phyloP scores from a whole-genome alignment of 148 eudicot genomes.

The Camellia lanceoleosa region DNA sequence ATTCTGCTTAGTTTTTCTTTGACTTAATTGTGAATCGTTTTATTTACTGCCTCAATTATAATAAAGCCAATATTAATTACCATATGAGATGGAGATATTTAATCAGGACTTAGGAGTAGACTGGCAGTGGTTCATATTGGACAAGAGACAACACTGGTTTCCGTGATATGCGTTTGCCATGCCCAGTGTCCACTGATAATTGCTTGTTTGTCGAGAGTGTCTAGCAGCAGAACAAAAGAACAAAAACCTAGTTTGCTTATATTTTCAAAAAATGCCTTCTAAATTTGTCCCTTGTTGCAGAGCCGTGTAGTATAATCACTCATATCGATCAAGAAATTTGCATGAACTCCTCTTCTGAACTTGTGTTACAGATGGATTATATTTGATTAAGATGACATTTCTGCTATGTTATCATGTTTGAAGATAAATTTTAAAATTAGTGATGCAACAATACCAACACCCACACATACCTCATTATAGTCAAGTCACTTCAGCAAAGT shows the following conservation, averaged over 20 bases:
- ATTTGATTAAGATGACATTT: background rate
- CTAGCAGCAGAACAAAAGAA: background rate
- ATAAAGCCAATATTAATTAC: background rate
- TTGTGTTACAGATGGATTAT: background rate
- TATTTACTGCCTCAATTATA: no score
- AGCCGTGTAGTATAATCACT: background rate
- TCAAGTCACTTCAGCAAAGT: no score
- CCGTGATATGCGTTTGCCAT: background rate
- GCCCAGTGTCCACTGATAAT: background rate
- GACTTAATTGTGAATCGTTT: no score
- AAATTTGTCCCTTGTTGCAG: background rate
- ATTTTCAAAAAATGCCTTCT: background rate
- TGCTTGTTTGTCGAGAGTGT: background rate
- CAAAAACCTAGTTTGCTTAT: background rate
- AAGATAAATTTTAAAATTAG: background rate
- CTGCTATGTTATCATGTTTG: background rate
- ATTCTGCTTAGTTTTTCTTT: no score
- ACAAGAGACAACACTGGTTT: background rate
- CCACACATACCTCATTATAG: background rate
- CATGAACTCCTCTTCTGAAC: background rate
- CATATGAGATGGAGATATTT: background rate
- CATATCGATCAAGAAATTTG: background rate
- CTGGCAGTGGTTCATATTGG: background rate
- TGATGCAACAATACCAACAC: background rate
- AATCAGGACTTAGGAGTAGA: background rate